Base-by-base conservation (phyloP, 768 basidiomycete genomes). In the Leccinum aurantiacum region DNA sequence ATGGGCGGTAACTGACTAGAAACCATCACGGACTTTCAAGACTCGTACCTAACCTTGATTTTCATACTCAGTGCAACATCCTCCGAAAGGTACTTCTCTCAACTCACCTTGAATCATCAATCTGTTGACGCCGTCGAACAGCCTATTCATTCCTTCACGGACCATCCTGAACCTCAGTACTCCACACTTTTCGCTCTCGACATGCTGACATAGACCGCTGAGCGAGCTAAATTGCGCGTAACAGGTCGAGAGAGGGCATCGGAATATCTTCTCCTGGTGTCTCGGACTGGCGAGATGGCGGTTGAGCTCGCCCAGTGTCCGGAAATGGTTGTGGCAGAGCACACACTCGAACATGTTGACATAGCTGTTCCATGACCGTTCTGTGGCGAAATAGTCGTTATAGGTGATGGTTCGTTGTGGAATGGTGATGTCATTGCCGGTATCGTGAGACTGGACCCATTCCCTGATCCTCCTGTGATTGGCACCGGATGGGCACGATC, bases 161-260 rank as follows among this genome's bases (percentile, higher is more conserved):
- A 82, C 80, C 1, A 62, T 65, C 65, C 60, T 75, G 68, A 85
- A 86, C 70, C 71, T 80, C 37, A 69, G 58, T 22, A 88, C 80
- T 0, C 82, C 84, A 68, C 88, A 90, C 27, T 62, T 71, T 63
- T 81, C 83, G 66, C 83, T 85, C 75, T 89, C 87, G 33, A 89
- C 78, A 68, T 90, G 87, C 72, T 85, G 82, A 48, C 80, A 81
- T 56, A 90, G 70, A 4, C 67, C 85, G 57, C 87, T 88, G 33
- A 89, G 77, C 14, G 83, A 79, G 7, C 54, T 61, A 66, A 86
- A 88, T 33, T 71, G 67, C 24, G 53, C 31, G 2, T 56, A 65
- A 65, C 88, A 90, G 11, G 70, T 71, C 7, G 57, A 60, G 48
- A 78, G 68, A 4, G 84, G 85, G 72, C 88, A 90, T 3, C 78